These are phyloP conservation scores for Malassezia sympodialis DNA, from an alignment of 1,284 basidiomycete genomes.

Conservation along the genomic window DNA sequence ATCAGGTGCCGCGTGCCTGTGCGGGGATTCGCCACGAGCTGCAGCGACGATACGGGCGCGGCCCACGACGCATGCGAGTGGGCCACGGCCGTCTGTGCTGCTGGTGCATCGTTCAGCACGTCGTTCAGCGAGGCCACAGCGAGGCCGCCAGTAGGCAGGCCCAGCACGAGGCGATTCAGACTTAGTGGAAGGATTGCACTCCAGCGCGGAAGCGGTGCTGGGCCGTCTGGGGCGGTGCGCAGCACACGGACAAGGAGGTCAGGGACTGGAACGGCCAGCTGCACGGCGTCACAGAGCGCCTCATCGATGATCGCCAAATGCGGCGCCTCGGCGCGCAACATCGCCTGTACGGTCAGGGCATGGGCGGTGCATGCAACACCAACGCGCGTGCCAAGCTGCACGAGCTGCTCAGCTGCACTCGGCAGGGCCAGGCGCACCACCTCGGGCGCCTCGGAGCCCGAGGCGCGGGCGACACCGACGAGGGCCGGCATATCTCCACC, in stretches of 20 bases:
- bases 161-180: conserved; percentile 2
- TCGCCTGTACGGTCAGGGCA: background rate
- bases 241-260: background rate
- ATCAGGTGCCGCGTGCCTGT: conserved; percentile 16
- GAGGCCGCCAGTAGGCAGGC: background rate
- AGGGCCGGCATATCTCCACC: background rate
- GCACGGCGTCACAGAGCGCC: background rate
- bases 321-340: background rate
- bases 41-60: conserved; percentile 3
- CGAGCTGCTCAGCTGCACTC: background rate
- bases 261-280: background rate
- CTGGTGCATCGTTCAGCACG: background rate
- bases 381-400: background rate
- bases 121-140: background rate
- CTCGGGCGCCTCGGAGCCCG: background rate
- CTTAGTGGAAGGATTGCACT: conserved; percentile 1
- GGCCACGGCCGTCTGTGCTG: background rate
- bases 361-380: background rate
- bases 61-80: conserved; percentile 5
- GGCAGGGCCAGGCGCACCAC: background rate
- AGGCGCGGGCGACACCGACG: background rate
- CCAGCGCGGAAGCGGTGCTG: background rate
- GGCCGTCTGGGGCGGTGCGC: background rate
- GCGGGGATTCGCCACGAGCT: conserved; percentile 15
- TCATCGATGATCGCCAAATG: background rate